A percentile compares a stretch with the other conserved stretches of the same genome.
Conservation (phyloP, 768 basidiomycete genomes). For the Postia placenta region DNA sequence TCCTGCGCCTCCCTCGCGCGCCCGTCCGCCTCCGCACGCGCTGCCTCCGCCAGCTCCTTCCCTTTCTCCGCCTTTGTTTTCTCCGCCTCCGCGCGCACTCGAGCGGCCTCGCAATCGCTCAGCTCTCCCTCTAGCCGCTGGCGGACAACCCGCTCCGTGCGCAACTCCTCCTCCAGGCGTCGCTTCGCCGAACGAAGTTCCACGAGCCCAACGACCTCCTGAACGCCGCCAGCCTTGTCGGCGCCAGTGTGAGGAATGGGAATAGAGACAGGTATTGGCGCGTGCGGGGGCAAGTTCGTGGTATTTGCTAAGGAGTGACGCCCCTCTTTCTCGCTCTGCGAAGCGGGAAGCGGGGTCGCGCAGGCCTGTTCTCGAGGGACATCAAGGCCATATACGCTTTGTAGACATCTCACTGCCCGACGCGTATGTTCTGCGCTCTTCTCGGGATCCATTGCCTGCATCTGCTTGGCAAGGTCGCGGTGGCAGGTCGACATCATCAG, state of each 20-base stretch:
- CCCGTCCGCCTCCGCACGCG: constrained; percentile 11
- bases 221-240: constrained; percentile 28
- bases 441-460: constrained; percentile 16
- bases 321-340: not conserved
- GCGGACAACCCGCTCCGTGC: constrained; percentile 16
- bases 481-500: constrained; percentile 52
- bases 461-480: constrained; percentile 35
- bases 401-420: constrained; percentile 22
- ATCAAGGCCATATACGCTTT: constrained; percentile 10
- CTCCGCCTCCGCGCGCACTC: constrained; percentile 8
- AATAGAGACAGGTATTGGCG: not conserved
- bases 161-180: constrained; percentile 34
- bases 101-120: constrained; percentile 12
- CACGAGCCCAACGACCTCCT: constrained; percentile 28
- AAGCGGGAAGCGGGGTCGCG: not conserved
- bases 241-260: constrained; percentile 2
- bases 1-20: constrained; percentile 9
- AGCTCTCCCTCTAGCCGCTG: constrained; percentile 18
- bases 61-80: constrained; percentile 1
- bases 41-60: constrained; percentile 5
- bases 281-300: not conserved
- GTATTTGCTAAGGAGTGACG: constrained; percentile 1
- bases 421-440: constrained; percentile 26
- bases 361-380: constrained; percentile 2
- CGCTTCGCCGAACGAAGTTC: constrained; percentile 32